Evolutionary conservation across 2,329 filamentous ascomycete species (phyloP), one percentile per base, ranked within the genome.

Genomic region (Aspergillus sp.): DNA sequence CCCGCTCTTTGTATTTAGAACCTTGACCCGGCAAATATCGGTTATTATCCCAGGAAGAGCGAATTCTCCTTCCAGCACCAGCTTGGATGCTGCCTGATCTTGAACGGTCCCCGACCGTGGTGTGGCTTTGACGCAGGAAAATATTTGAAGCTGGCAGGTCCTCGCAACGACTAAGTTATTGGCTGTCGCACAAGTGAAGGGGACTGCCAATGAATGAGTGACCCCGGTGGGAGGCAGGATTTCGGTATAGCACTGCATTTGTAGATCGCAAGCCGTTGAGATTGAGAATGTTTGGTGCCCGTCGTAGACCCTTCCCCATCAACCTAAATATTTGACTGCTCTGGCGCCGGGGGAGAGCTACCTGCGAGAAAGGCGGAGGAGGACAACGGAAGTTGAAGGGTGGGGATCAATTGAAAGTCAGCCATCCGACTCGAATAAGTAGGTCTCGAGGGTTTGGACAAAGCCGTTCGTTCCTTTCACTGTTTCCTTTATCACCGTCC

Each of bases 191-290:
- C 90, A 89, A 51, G 89, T 83, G 72, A 99, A 92, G 39, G 92
- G 86, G 46, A 96, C 79, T 61, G 83, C 85, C 71, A 97, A 80
- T 65, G 93, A 91, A 80, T 96, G 90, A 71, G 92, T 93, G 78
- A 98, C 92, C 75, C 93, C 93, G 75, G 93, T 96, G 56, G 95
- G 93, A 81, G 94, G 90, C 76, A 92, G 88, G 75, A 99, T 84
- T 84, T 99, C 95, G 73, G 92, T 93, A 80, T 98, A 98, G 83
- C 92, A 96, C 86, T 98, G 94, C 94, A 98, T 98, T 61, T 60
- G 54, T 24, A 47, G 55, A 39, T 59, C 32, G 49, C 9, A 46
- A 49, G 31, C 20, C 49, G 45, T 22, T 55, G 54, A 39, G 49
- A n/a, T 45, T 45, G 16, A n/a, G 49, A 16, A 50, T 45, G 32